Evolutionary conservation across 441 rosid species (phyloP), one percentile per base, ranked within the genome.

Genomic region (Erysimum cheiri): DNA sequence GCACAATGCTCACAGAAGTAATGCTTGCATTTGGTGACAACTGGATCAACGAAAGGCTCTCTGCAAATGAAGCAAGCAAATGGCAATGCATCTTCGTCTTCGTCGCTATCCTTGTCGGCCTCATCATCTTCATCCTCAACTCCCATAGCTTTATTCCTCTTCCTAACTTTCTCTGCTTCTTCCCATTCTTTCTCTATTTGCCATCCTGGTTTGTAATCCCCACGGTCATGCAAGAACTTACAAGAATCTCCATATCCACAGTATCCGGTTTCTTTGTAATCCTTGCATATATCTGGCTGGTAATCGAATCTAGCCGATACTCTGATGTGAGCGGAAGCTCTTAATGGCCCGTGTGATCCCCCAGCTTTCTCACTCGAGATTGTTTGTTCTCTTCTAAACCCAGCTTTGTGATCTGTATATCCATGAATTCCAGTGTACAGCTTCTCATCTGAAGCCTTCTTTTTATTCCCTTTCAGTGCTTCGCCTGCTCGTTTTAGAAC

Each of bases 1-100:
- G 98, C 96, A 57, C 96, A 91, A 77, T 93, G 98, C 87, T 93
- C 96, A 6, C 98, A 93, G 76, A 93, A 91, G 80, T 88, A 89
- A 62, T 93, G 97, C 74, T 85, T 88, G 92, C 98, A 93, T 62
- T 93, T 89, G 3, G 96, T 91, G 41, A 91, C 81, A 4, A 93
- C 97, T 6, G 97, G 97, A 75, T 93, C 96, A 33, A 84, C 93
- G 80, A 93, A 93, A 11, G 82, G 80, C 60, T 87, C 77, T 79
- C 93, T 86, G 72, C 96, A 91, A 15, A 93, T 91, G 81, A 87
- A 93, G 74, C 97, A 93, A 10, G 97, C 96, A 78, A 91, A 91
- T 9, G 97, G 97, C 55, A 91, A 53, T 0, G 80, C 65, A 67
- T 84, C 85, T 1, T 87, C 97, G n/a, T 88, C 89, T 4, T 86